Evolutionary conservation across 345 rosid species (phyloP).

Genomic region (Citrus mangshanensis): DNA sequence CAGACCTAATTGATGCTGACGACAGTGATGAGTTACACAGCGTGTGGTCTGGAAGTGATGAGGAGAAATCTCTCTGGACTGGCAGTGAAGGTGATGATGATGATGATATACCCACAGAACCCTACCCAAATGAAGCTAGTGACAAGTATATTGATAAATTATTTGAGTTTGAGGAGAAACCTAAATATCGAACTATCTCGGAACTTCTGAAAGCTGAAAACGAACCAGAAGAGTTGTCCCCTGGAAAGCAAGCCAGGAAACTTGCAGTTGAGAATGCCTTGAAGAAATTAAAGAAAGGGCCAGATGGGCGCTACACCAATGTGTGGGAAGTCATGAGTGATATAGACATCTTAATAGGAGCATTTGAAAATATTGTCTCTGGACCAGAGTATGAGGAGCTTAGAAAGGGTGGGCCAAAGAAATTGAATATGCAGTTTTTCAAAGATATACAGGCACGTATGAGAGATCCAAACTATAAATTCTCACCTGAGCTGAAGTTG

Average conservation of each 20-base stretch:
- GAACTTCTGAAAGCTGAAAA: slow-evolving; percentile 71
- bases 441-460: slow-evolving; percentile 91
- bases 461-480: slow-evolving; percentile 90
- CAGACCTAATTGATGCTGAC: slow-evolving; percentile 67
- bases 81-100: slow-evolving; percentile 87
- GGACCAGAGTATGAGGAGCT: slow-evolving; percentile 96
- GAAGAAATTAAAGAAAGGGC: slow-evolving; percentile 90
- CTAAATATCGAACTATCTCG: slow-evolving; percentile 78
- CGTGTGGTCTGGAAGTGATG: slow-evolving; percentile 92
- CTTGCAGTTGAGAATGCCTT: slow-evolving; percentile 91
- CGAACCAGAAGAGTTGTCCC: slow-evolving; percentile 88
- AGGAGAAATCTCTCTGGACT: slow-evolving; percentile 90
- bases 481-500: slow-evolving; percentile 80
- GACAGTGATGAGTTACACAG: slow-evolving; percentile 86
- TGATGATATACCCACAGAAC: slow-evolving; percentile 74
- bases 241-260: slow-evolving; percentile 85
- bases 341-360: slow-evolving; percentile 75
- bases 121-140: slow-evolving; percentile 71
- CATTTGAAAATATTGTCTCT: slow-evolving; percentile 84
- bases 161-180: slow-evolving; percentile 92
- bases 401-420: slow-evolving; percentile 89
- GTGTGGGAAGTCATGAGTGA: slow-evolving; percentile 98
- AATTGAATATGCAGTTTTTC: slow-evolving; percentile 84
- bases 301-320: slow-evolving; percentile 84
- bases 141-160: slow-evolving; percentile 74